Percentiles rank a stretch among this genome's conserved stretches.
Conservation (phyloP, 352 stramenopile species). For the Globisporangium parvum region DNA sequence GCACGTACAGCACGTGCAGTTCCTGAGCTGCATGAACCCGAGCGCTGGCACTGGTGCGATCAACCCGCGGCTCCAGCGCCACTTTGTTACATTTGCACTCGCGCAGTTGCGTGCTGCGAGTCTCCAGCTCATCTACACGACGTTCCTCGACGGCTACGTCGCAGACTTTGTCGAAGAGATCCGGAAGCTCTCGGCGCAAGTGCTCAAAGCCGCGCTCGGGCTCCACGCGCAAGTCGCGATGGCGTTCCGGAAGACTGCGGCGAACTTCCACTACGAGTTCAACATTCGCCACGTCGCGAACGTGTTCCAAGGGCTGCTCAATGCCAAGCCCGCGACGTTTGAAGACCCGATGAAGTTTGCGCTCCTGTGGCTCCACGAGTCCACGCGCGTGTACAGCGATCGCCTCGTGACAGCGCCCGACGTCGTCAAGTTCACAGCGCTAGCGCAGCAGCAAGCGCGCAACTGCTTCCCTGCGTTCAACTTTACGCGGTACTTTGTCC, state of each 20-base stretch:
- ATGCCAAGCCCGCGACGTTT: conserved; percentile 80
- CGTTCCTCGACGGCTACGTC: conserved; percentile 93
- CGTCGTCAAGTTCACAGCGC: conserved; percentile 79
- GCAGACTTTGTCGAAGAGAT: conserved; percentile 92
- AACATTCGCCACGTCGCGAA: conserved; percentile 94
- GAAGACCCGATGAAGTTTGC: conserved; percentile 89
- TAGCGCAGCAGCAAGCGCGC: conserved; percentile 88
- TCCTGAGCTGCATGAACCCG: conserved; percentile 94
- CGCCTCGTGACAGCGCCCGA: conserved; percentile 85
- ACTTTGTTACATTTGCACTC: conserved; percentile 95
- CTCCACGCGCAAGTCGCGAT: conserved; percentile 80
- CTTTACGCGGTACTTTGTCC: conserved; percentile 86
- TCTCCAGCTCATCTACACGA: conserved; percentile 93
- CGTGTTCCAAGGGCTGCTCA: conserved; percentile 93
- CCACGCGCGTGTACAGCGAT: conserved; percentile 92
- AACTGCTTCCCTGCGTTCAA: conserved; percentile 92
- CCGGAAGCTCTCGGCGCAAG: conserved; percentile 73
- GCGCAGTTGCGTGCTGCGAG: conserved; percentile 80
- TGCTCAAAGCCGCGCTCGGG: conserved; percentile 85
- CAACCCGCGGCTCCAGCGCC: conserved; percentile 92
- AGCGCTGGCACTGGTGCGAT: conserved; percentile 90
- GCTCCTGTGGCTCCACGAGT: conserved; percentile 96
- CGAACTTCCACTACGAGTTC: conserved; percentile 98
- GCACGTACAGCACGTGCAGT: conserved; percentile 92
- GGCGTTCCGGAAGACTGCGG: conserved; percentile 90